Percentiles rank a stretch among this genome's conserved stretches.
Evolutionary conservation across 2,329 filamentous ascomycete genomes (phyloP).

Genomic region (Penicillium capsulatum): DNA sequence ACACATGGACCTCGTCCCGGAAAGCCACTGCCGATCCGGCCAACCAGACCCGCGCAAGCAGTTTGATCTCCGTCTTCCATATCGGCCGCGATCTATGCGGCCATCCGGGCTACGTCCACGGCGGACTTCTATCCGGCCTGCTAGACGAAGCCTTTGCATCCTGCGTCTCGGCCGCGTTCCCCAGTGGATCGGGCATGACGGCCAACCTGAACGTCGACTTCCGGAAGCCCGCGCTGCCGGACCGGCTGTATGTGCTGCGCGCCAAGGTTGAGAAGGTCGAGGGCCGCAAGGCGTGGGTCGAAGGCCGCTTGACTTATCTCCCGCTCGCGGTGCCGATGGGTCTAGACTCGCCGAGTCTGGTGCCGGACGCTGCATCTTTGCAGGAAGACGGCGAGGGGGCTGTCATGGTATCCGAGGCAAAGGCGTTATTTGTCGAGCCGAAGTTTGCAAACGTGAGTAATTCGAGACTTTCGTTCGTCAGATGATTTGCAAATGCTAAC

Average conservation of each 20-base stretch:
- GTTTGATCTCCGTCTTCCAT: conserved; percentile 30
- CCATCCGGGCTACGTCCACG: conserved; percentile 36
- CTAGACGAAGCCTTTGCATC: conserved; percentile 39
- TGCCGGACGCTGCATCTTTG: conserved; percentile 12
- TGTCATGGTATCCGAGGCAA: conserved; percentile 34
- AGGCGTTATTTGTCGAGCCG: conserved; percentile 38
- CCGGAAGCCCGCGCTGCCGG: conserved; percentile 31
- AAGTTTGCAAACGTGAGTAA: conserved; percentile 35
- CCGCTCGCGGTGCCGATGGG: conserved; percentile 12
- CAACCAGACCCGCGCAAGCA: conserved; percentile 8
- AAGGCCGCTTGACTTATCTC: conserved; percentile 29
- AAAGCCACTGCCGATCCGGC: conserved; percentile 3
- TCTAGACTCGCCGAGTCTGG: conserved; percentile 5
- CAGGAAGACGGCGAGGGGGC: conserved; percentile 20
- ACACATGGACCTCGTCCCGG: conserved; percentile 38
- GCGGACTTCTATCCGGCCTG: conserved; percentile 32
- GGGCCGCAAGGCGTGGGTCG: conserved; percentile 38
- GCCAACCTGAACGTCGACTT: conserved; percentile 38
- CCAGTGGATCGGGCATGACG: conserved; percentile 35
- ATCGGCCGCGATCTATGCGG: conserved; percentile 33
- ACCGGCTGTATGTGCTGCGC: conserved; percentile 31
- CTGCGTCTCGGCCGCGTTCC: conserved; percentile 31
- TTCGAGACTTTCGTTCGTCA: neutral
- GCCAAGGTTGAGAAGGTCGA: conserved; percentile 33
- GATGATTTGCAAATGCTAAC: conserved; percentile 3